These are phyloP conservation scores for Chrysoporthe cubensis DNA, from an alignment of 2,329 filamentous ascomycete genomes.

Conservation along the genomic window DNA sequence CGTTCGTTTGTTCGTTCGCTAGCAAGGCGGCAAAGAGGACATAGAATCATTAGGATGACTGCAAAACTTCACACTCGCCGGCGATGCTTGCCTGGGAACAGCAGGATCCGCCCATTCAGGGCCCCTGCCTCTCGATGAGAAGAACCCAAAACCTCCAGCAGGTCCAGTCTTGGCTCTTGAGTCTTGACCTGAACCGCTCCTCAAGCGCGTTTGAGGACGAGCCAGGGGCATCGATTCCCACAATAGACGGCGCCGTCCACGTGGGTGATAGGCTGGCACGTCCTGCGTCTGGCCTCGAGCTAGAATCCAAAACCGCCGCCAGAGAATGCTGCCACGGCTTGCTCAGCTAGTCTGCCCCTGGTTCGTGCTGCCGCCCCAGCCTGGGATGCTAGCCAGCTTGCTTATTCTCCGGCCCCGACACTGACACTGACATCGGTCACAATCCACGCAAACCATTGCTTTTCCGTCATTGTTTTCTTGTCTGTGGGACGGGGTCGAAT, in stretches of 20 bases:
- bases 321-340: neutral
- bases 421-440: neutral
- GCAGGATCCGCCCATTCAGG: neutral
- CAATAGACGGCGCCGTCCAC: conserved; percentile 13
- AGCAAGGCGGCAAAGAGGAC: neutral
- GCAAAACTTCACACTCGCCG: neutral
- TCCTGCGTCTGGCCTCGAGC: conserved; percentile 5
- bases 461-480: neutral
- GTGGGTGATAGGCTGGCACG: conserved; percentile 27
- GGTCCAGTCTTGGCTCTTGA: neutral
- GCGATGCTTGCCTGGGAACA: neutral
- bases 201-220: conserved; percentile 26
- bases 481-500: neutral
- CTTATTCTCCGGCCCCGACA: conserved; percentile 4
- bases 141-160: neutral
- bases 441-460: neutral
- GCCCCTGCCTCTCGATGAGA: neutral
- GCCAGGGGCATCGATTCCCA: conserved; percentile 19
- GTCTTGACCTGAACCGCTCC: conserved; percentile 2
- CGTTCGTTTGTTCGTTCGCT: neutral
- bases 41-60: neutral
- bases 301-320: conserved; percentile 4
- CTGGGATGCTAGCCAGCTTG: neutral
- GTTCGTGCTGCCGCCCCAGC: neutral
- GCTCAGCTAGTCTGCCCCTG: conserved; percentile 3